These are phyloP conservation scores for Hypoxylon fuscum DNA, from an alignment of 495 filamentous ascomycete genomes.

Conservation along the genomic window DNA sequence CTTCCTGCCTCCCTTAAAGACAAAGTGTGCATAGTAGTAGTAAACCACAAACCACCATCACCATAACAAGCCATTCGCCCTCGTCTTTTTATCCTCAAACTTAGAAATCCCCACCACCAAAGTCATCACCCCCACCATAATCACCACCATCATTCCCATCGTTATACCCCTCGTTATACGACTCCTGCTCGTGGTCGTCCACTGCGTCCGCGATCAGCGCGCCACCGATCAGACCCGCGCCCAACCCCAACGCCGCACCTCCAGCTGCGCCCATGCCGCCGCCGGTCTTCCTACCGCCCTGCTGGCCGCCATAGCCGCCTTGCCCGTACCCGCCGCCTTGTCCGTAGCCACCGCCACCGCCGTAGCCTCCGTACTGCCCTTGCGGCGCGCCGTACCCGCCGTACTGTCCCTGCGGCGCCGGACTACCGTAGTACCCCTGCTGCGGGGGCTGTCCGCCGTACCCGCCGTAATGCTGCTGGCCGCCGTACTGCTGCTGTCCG, in stretches of 20 bases:
- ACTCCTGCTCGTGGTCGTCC: slow-evolving; percentile 64
- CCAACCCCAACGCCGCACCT: slow-evolving; percentile 78
- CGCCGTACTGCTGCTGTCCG: slow-evolving; percentile 8
- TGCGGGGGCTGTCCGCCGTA: slow-evolving; percentile 6
- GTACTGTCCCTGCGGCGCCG: slow-evolving; percentile 51
- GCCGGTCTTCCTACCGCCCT: slow-evolving; percentile 46
- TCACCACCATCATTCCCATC: slow-evolving; percentile 58
- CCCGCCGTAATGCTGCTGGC: not conserved
- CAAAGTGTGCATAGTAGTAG: not conserved
- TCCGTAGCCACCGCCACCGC: slow-evolving; percentile 46
- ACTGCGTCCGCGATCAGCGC: slow-evolving; percentile 72
- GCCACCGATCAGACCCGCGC: slow-evolving; percentile 79
- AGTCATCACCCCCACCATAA: slow-evolving; percentile 44
- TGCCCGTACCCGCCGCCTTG: slow-evolving; percentile 48
- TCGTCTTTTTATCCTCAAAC: too few species aligned
- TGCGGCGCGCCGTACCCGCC: slow-evolving; percentile 44
- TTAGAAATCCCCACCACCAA: slow-evolving; percentile 66
- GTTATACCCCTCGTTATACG: slow-evolving; percentile 56
- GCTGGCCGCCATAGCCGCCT: slow-evolving; percentile 38
- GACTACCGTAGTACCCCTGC: slow-evolving; percentile 39
- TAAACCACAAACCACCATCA: not conserved
- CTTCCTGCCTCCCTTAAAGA: too few species aligned
- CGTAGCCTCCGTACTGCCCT: slow-evolving; percentile 50
- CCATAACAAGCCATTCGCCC: not conserved
- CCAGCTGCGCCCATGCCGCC: slow-evolving; percentile 72